Evolutionary conservation across 352 stramenopile species (phyloP), one percentile per base, ranked within the genome.

Genomic region (Phytophthora sp.): DNA sequence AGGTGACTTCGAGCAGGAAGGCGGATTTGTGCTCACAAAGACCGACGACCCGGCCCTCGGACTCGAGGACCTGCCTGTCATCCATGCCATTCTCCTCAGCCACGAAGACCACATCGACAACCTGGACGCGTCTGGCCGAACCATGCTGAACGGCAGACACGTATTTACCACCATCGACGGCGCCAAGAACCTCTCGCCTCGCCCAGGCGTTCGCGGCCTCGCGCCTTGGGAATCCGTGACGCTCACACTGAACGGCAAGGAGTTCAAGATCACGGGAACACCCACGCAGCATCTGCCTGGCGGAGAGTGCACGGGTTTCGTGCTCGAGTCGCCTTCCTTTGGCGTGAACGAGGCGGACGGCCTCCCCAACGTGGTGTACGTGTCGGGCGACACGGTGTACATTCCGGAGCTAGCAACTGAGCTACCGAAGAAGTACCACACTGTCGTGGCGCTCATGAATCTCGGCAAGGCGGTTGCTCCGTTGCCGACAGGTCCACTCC

Each of bases 31-130:
- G n/a, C n/a, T n/a, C n/a, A n/a, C n/a, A n/a, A n/a, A n/a, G n/a
- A n/a, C n/a, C n/a, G n/a, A n/a, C n/a, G n/a, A n/a, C n/a, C n/a
- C n/a, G n/a, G n/a, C n/a, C n/a, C n/a, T n/a, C n/a, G n/a, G n/a
- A n/a, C n/a, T n/a, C n/a, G n/a, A n/a, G n/a, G n/a, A n/a, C n/a
- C n/a, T n/a, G n/a, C n/a, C n/a, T n/a, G n/a, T n/a, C n/a, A n/a
- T n/a, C n/a, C n/a, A n/a, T n/a, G n/a, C n/a, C n/a, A n/a, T n/a
- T n/a, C 53, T 82, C 11, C 61, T 82, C 13, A 78, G 67, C 21
- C 74, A 79, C 36, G 71, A n/a, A 82, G 71, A 80, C 42, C 74
- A 80, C 31, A 21, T 63, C 7, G 71, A 82, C 57, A 82, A 82
- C 33, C 68, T 82, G 30, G 75, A 83, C 49, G 15, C 49, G 16